Conservation (phyloP, 148 eudicot species). For the Fagopyrum esculentum region DNA sequence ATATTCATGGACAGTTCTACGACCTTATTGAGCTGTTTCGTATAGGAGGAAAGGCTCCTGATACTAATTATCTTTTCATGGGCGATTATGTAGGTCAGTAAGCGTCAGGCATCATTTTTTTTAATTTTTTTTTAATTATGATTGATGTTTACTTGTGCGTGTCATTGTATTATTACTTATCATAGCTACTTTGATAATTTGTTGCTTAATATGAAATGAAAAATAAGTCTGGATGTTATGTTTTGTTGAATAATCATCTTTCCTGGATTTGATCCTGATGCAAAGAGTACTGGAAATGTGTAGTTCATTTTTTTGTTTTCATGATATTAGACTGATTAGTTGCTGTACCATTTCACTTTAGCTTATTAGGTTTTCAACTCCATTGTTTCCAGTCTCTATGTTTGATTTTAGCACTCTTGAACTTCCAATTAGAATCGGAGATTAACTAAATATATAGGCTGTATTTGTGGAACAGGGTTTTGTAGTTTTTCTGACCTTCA, state of each 20-base stretch:
- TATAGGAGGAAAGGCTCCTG: constrained; percentile 42
- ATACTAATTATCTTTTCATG: constrained; percentile 48
- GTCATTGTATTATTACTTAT: background rate
- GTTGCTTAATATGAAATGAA: no score
- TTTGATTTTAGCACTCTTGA: background rate
- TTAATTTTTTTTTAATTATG: background rate
- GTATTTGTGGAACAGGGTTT: background rate
- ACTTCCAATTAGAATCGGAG: background rate
- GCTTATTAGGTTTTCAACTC: background rate
- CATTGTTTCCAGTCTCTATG: background rate
- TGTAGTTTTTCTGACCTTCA: background rate
- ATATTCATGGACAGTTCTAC: constrained; percentile 45
- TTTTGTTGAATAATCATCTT: background rate
- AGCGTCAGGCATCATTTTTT: background rate
- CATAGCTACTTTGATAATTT: no score
- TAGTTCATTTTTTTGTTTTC: no score
- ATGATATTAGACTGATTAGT: no score
- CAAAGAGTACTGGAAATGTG: background rate
- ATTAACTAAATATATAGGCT: background rate
- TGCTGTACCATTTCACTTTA: background rate
- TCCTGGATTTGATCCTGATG: background rate
- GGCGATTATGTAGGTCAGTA: constrained; percentile 47
- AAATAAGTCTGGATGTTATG: background rate
- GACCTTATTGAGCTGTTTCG: constrained; percentile 43
- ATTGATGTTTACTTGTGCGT: background rate